Base-by-base conservation (phyloP, 2,329 filamentous ascomycete species). In the Knufia fluminis region DNA sequence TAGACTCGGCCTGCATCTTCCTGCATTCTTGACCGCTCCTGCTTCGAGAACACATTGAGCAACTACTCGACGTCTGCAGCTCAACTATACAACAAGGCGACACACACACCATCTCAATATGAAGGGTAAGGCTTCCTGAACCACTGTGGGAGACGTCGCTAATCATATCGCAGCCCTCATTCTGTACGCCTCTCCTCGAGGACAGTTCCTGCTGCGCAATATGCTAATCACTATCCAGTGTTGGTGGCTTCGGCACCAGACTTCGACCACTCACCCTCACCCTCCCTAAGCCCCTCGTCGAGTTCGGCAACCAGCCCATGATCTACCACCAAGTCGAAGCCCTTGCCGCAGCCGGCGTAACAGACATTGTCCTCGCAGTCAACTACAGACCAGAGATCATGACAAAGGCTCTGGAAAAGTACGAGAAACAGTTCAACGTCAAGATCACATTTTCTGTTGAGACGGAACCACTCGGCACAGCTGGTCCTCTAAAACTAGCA, bases 241-340 rank as follows among this genome's bases (percentile, higher is more conserved):
- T 97, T 72, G 92, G 92, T 75, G 92, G 91, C 71, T 98, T 96
- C 72, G 91, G 91, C 74, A 98, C 91, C 71, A 90, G 91, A 72
- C 85, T 98, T 65, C 86, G 91, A 68, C 91, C 91, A 76, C 80
- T 97, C 66, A 98, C 91, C 62, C 82, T 98, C 66, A 96, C 92
- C 46, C 86, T 96, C 59, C 91, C 91, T 55, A 98, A 97, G 73
- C 91, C 92, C 58, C 79, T 98, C 60, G 92, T 98, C 64, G 91
- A 98, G 74, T 98, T 98, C 66, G 89, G 82, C 66, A 98, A 98
- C 79, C 91, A 92, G 74, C 92, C 90, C 67, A 98, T 98, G 91
- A 97, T 98, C 70, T 79, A 94, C 64, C 91, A 97, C 73, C 91
- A 98, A 73, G 87, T 98, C 62, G 89, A 96, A 74, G 89, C 88